A percentile compares a stretch with the other conserved stretches of the same genome.
phyloP scores from a whole-genome alignment of 1,284 basidiomycete genomes.

The Ustilago xerochloae region DNA sequence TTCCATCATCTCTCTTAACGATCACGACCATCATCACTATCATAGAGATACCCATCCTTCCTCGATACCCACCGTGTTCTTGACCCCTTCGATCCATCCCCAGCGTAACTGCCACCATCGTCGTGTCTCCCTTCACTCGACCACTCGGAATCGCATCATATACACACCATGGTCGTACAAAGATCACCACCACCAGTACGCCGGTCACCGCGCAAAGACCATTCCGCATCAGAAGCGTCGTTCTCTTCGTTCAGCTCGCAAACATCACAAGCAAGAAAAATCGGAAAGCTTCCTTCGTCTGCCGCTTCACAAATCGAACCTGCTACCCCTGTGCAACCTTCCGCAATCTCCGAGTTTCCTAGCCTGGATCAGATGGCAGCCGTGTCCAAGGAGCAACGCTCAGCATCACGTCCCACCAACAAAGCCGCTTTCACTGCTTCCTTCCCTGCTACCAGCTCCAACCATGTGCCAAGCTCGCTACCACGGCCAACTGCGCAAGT shows the following conservation, averaged over 20 bases:
- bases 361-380: slow-evolving; percentile 50
- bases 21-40: no score
- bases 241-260: slow-evolving; percentile 11
- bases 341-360: slow-evolving; percentile 30
- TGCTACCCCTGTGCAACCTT: slow-evolving; percentile 17
- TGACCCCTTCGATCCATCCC: background rate
- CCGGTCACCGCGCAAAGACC: slow-evolving; percentile 34
- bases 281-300: slow-evolving; percentile 16
- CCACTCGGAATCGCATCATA: no score
- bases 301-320: slow-evolving; percentile 19
- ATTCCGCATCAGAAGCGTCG: slow-evolving; percentile 8
- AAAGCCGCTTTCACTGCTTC: slow-evolving; percentile 33
- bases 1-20: no score
- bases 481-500: slow-evolving; percentile 30
- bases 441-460: slow-evolving; percentile 20
- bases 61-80: no score
- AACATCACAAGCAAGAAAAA: slow-evolving; percentile 16
- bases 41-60: no score
- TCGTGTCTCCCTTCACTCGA: background rate
- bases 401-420: slow-evolving; percentile 27
- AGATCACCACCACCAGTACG: slow-evolving; percentile 36
- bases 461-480: slow-evolving; percentile 28
- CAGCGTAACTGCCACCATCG: background rate
- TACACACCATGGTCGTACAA: slow-evolving; percentile 33
- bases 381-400: slow-evolving; percentile 35